A percentile compares a stretch with the other conserved stretches of the same genome.
phyloP scores from a whole-genome alignment of 108 stramenopile species.

The Cyclotella sp. region DNA sequence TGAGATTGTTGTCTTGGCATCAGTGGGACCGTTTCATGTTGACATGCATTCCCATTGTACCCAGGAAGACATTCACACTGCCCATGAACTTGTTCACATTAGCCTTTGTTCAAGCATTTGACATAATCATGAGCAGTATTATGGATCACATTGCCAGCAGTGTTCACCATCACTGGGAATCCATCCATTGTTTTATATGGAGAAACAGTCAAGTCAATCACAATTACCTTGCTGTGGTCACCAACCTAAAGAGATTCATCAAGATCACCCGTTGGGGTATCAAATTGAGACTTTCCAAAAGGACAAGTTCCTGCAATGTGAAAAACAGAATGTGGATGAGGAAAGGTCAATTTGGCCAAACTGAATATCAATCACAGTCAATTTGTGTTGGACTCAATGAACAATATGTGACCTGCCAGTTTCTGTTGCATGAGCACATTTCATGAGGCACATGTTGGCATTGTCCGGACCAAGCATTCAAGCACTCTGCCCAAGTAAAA shows the following conservation, averaged over 20 bases:
- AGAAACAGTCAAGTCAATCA: conserved; percentile 63
- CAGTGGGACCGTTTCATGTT: conserved; percentile 74
- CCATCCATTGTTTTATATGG: conserved; percentile 75
- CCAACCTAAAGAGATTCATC: conserved; percentile 49
- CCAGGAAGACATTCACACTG: conserved; percentile 83
- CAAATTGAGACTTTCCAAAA: conserved; percentile 54
- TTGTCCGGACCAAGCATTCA: conserved; percentile 55
- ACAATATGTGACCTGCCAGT: conserved; percentile 57
- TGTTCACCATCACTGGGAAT: conserved; percentile 66
- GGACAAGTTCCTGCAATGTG: conserved; percentile 50
- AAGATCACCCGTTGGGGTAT: conserved; percentile 57
- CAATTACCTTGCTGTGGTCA: conserved; percentile 30
- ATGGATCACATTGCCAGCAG: conserved; percentile 41
- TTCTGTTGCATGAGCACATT: conserved; percentile 57
- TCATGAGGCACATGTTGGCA: conserved; percentile 51
- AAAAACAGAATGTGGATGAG: not conserved
- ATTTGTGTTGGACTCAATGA: conserved; percentile 45
- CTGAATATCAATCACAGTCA: not conserved
- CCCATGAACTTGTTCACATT: conserved; percentile 76
- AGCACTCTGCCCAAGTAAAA: conserved; percentile 36
- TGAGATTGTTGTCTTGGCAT: conserved; percentile 48
- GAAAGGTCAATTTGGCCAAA: not conserved
- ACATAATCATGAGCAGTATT: conserved; percentile 74
- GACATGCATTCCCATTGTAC: conserved; percentile 85
- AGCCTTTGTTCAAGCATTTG: conserved; percentile 86